Conservation (phyloP, 306 rosid genomes). For the Albizia julibrissin region DNA sequence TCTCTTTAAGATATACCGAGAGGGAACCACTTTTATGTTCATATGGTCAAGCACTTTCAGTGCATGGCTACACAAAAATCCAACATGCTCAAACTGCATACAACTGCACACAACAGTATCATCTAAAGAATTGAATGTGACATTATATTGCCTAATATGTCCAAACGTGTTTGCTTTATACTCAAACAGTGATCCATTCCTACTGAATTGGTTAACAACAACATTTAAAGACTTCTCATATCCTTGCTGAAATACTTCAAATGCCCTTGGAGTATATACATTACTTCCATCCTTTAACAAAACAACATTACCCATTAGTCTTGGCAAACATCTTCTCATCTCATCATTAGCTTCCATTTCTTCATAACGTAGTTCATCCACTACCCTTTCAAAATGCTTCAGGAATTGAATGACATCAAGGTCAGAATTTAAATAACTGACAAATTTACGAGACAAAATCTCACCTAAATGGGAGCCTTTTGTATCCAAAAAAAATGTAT, state of each 20-base stretch:
- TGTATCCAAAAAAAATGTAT: constrained; percentile 54
- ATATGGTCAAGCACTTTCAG: constrained; percentile 65
- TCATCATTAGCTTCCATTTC: constrained; percentile 66
- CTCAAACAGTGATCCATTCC: constrained; percentile 47
- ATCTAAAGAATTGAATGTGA: constrained; percentile 51
- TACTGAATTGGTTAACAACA: constrained; percentile 48
- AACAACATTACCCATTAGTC: constrained; percentile 59
- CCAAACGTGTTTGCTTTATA: constrained; percentile 58
- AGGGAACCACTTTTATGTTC: constrained; percentile 63
- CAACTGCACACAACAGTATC: constrained; percentile 60
- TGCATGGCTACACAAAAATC: constrained; percentile 68
- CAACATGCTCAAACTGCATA: constrained; percentile 61
- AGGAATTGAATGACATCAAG: constrained; percentile 53
- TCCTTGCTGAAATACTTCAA: constrained; percentile 65
- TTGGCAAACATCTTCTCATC: constrained; percentile 53
- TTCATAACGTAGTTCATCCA: constrained; percentile 55
- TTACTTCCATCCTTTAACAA: constrained; percentile 55
- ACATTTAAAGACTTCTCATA: constrained; percentile 61
- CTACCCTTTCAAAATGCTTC: constrained; percentile 55
- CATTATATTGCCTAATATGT: constrained; percentile 47
- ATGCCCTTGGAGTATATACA: constrained; percentile 62
- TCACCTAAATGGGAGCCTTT: constrained; percentile 61
- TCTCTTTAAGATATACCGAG: constrained; percentile 57
- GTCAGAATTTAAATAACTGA: constrained; percentile 42
- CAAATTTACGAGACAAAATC: constrained; percentile 47